These are phyloP conservation scores for Aspergillus brunneoviolaceus DNA, from an alignment of 2,329 filamentous ascomycete genomes.

Conservation along the genomic window DNA sequence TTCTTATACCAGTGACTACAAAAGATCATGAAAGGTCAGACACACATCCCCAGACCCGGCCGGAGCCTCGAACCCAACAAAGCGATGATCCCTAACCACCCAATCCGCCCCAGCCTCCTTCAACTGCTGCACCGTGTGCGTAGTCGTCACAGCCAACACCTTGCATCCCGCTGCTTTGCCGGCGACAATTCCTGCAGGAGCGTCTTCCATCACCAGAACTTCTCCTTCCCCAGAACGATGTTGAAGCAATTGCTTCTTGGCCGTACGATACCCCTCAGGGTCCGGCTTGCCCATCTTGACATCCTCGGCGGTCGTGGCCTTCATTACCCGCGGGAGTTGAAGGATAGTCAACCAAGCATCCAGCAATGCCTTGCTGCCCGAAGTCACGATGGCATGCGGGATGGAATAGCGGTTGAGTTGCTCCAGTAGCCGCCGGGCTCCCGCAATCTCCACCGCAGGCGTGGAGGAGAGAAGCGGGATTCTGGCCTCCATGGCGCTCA, in stretches of 20 bases:
- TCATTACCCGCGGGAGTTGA: conserved; percentile 1
- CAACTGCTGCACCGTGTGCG: conserved; percentile 1
- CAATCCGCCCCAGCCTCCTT: conserved; percentile 2
- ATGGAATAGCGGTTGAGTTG: background rate
- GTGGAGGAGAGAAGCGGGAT: background rate
- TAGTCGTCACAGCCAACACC: conserved; percentile 4
- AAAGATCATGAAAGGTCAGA: background rate
- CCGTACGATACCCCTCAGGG: conserved; percentile 8
- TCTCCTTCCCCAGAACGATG: background rate
- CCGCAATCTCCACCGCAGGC: conserved; percentile 5
- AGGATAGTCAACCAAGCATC: conserved; percentile 4
- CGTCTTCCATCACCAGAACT: conserved; percentile 4
- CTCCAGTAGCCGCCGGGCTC: conserved; percentile 4
- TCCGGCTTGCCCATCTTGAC: conserved; percentile 5
- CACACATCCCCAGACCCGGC: background rate
- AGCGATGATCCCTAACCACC: conserved; percentile 1
- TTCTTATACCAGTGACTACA: background rate
- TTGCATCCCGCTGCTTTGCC: conserved; percentile 1
- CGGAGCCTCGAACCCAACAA: background rate
- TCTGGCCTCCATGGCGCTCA: conserved; percentile 6
- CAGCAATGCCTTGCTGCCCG: background rate
- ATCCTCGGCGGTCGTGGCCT: conserved; percentile 7
- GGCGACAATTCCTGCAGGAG: conserved; percentile 1
- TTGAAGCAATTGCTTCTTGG: background rate
- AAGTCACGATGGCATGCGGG: conserved; percentile 6